Evolutionary conservation across 345 rosid genomes (phyloP).

Genomic region (Populus ilicifolia): DNA sequence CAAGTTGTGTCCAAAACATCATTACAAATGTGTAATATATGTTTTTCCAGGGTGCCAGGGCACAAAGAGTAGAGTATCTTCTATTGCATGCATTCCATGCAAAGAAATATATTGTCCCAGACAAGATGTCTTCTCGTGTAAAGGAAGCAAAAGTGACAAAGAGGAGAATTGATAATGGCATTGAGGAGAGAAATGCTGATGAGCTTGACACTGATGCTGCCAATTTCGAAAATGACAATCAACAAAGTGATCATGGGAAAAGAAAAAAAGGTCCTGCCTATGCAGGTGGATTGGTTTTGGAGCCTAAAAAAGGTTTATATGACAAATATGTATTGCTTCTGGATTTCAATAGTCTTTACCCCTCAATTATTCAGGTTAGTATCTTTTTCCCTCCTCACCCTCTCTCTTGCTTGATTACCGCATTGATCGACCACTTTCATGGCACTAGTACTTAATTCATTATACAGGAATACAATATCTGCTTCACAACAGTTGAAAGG

Average conservation of each 20-base stretch:
- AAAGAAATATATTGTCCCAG: constrained; percentile 89
- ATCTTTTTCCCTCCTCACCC: constrained; percentile 5
- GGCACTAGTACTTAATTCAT: constrained; percentile 14
- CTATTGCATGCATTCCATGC: constrained; percentile 88
- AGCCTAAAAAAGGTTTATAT: constrained; percentile 92
- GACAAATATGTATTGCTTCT: constrained; percentile 91
- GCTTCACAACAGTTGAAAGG: constrained; percentile 92
- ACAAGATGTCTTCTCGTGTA: constrained; percentile 53
- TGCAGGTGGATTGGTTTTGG: constrained; percentile 94
- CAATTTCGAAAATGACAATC: constrained; percentile 39
- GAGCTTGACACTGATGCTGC: constrained; percentile 45
- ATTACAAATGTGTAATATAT: background rate
- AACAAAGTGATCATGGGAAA: constrained; percentile 43
- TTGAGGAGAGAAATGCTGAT: constrained; percentile 40
- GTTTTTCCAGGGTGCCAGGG: constrained; percentile 84
- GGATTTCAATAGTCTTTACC: constrained; percentile 97
- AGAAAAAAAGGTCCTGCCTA: constrained; percentile 88
- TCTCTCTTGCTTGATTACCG: background rate
- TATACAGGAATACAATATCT: constrained; percentile 88
- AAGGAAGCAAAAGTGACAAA: constrained; percentile 59
- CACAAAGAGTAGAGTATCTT: constrained; percentile 92
- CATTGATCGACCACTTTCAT: background rate
- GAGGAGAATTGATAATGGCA: constrained; percentile 46
- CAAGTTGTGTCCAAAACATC: constrained; percentile 1
- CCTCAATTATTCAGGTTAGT: constrained; percentile 95